phyloP scores from a whole-genome alignment of 306 rosid species.

The Prosopis cineraria region DNA sequence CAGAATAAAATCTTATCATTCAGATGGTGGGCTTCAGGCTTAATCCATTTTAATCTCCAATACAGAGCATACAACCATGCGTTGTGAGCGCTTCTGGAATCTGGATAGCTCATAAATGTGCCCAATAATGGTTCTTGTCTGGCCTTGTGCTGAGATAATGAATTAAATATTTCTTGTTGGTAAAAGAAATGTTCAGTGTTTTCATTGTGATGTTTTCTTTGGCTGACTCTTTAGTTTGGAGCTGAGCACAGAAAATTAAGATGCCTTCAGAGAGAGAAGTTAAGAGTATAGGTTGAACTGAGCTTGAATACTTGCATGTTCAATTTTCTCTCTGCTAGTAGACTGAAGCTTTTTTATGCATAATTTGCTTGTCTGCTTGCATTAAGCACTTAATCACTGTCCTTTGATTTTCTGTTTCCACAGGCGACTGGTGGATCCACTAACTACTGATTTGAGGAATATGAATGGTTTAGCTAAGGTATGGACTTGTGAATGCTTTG shows the following conservation, averaged over 20 bases:
- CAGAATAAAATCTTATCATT: not conserved
- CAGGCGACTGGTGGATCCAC: constrained; percentile 97
- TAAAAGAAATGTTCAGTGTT: not conserved
- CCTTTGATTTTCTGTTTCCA: constrained; percentile 36
- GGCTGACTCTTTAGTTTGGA: not conserved
- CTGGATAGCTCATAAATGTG: not conserved
- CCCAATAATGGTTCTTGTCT: not conserved
- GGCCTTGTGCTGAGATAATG: not conserved
- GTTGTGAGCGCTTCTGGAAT: not conserved
- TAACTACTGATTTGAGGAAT: constrained; percentile 86
- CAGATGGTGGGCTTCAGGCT: not conserved
- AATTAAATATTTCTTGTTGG: not conserved
- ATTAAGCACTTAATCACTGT: constrained; percentile 23
- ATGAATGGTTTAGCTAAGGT: constrained; percentile 97
- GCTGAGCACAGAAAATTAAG: not conserved
- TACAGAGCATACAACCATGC: not conserved
- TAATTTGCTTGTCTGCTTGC: constrained; percentile 9
- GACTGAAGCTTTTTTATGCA: not conserved
- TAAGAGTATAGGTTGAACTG: not conserved
- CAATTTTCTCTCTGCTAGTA: constrained; percentile 9
- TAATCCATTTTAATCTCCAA: not conserved
- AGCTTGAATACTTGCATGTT: not conserved
- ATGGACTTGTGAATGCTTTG: constrained; percentile 33
- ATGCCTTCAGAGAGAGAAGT: not conserved
- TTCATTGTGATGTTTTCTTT: not conserved